Evolutionary conservation across 2,329 filamentous ascomycete genomes (phyloP), one percentile per base, ranked within the genome.

Genomic region (Cercospora janseana): DNA sequence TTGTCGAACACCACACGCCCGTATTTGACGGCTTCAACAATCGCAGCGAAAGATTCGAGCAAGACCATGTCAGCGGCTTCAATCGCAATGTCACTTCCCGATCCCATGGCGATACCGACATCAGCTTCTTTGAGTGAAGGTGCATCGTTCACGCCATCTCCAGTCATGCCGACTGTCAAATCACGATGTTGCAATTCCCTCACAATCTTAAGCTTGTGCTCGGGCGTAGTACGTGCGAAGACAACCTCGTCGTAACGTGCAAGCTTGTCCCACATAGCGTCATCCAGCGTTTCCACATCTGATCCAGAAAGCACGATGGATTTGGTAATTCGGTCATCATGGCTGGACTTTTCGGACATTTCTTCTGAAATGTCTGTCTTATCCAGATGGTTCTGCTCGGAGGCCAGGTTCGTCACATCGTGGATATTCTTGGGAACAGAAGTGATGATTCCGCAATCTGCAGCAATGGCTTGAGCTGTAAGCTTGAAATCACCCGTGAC

Each of bases 161-260:
- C 72, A 4, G 72, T 75, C 72, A 75, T 78, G 5, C 73, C 79
- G 4, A 82, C 79, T 24, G 80, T 78, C 32, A 80, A 72, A 4
- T 79, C 74, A 6, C 79, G 73, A 1, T 75, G 69, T 63, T 88
- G 86, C 54, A 89, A 83, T 64, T 87, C 85, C 23, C 80, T 79
- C n/a, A 91, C 86, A 54, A 90, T 90, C 26, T 85, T 81, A 5
- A 90, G 78, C 65, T 91, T 91, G 64, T 90, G 86, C 62, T 90
- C 86, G 0, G 86, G 86, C 0, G 86, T 89, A 0, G 86, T 90
- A 9, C 85, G 76, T 1, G 86, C 83, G 63, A 90, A 89, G 9
- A 90, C 83, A 28, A 90, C 84, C 62, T 89, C 86, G 20, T 81
- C 75, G 58, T 89, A 90, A 6, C 70, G 62, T 23, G 76, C 76